Base-by-base conservation (phyloP, 2,329 filamentous ascomycete species). In the Corynespora cassiicola region DNA sequence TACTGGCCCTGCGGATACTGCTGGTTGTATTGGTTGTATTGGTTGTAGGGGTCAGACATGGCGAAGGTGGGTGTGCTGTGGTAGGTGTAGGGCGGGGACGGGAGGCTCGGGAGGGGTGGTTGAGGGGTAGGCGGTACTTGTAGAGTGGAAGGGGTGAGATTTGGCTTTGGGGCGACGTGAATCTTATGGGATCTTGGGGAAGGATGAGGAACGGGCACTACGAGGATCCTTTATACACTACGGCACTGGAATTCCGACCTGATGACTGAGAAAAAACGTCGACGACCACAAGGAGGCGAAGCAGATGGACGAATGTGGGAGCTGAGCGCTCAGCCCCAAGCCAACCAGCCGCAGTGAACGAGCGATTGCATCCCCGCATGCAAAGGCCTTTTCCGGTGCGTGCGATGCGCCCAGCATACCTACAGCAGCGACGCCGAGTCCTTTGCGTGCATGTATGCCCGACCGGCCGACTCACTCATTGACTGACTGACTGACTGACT, bases 31-130 rank as follows among this genome's bases (percentile, higher is more conserved):
- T 66, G 64, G 50, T 61, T 57, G 49, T 71, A 70, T 39, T 73
- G 67, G 47, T 76, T 70, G 68, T 79, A 79, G 23, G 75, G 75
- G 42, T 75, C 75, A 11, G 76, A 78, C 77, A 80, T 80, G 40
- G 23, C 64, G 50, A 28, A 28, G 29, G 27, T 44, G 49, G 19
- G 36, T 29, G 27, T 16, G 37, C 35, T 36, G 37, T 25, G 26
- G 35, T 27, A 36, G 34, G 29, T 25, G 11, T 23, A 15, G 17
- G 25, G 35, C 35, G 26, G 24, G 52, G 51, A 47, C 40, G 46
- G 39, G 30, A 39, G 34, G 37, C 34, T 21, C 28, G 37, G 20
- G 47, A 51, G 34, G 35, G 34, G 40, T 19, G 36, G 14, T n/a
- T 27, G 17, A 31, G 31, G 31, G 10, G 39, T 39, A 45, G 30